Base-by-base conservation (phyloP, 352 stramenopile genomes). In the Phytophthora sp. region DNA sequence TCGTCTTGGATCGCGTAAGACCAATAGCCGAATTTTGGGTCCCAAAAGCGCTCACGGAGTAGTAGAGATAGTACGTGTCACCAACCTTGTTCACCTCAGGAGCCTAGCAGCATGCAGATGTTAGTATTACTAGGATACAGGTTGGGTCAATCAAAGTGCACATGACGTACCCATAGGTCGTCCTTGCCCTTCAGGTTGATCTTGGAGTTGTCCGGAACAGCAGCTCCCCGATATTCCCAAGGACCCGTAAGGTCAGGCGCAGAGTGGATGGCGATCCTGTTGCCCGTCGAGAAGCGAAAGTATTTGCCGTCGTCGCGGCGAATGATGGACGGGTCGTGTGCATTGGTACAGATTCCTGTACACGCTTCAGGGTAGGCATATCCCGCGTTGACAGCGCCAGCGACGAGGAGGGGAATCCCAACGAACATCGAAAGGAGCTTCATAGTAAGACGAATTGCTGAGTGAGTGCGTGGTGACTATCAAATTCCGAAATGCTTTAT, bases 51-150 rank as follows among this genome's bases (percentile, higher is more conserved):
- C 77, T 84, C 11, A 88, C 79, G 5, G 77, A 77, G 65, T 85
- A 88, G 69, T 86, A 84, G 16, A 86, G 50, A 54, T 86, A 86
- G 73, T 83, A 88, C 29, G 47, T 69, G 52, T 83, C 66, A 6
- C 72, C 79, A 9, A 88, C 39, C 39, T 82, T 74, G 54, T 70
- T 51, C 9, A 88, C 77, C 9, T 84, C 74, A 2, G 76, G 77
- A 15, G 77, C 77, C 66, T 79, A 56, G 7, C 38, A 55, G 20
- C 12, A 50, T 42, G n/a, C 13, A 29, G 31, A 31, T 24, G n/a
- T 54, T 41, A 53, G 45, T 53, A 20, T 1, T 29, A 20, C 13
- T 41, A 21, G 4, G 4, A 29, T 46, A 46, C 39, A 29, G 27
- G 8, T 13, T 11, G 36, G n/a, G 1, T 29, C 21, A 15, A 45